phyloP scores from a whole-genome alignment of 331 rosid genomes.

The Acacia pycnantha region DNA sequence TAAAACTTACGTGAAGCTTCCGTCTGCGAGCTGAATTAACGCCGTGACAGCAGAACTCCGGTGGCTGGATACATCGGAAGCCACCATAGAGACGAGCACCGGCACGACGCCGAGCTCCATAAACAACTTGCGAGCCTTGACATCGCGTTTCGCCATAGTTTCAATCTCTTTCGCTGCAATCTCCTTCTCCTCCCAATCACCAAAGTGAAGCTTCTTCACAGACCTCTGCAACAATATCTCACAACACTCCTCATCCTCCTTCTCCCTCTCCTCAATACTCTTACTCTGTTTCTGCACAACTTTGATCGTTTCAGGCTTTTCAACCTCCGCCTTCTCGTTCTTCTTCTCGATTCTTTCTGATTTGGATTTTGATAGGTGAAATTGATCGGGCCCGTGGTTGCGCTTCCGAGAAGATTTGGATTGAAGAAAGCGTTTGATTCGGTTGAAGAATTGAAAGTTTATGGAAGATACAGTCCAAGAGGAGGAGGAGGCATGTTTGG shows the following conservation, averaged over 20 bases:
- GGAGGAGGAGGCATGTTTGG: constrained; percentile 60
- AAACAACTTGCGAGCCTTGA: constrained; percentile 63
- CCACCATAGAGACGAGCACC: constrained; percentile 75
- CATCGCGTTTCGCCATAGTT: constrained; percentile 58
- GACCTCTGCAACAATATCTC: constrained; percentile 54
- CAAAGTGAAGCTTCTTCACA: constrained; percentile 94
- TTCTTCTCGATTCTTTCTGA: neutral
- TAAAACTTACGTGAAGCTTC: constrained; percentile 70
- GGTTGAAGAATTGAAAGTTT: constrained; percentile 68
- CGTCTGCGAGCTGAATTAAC: constrained; percentile 71
- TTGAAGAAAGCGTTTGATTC: constrained; percentile 65
- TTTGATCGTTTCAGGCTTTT: constrained; percentile 4
- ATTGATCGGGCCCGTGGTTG: constrained; percentile 27
- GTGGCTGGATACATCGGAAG: constrained; percentile 38
- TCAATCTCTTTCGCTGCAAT: constrained; percentile 66
- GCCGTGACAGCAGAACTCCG: constrained; percentile 52
- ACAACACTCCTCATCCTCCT: constrained; percentile 21
- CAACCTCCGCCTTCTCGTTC: constrained; percentile 4
- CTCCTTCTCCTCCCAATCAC: constrained; percentile 86
- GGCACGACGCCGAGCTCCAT: constrained; percentile 85
- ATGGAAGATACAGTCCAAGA: constrained; percentile 62
- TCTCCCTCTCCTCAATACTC: constrained; percentile 26
- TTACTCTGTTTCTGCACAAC: constrained; percentile 28
- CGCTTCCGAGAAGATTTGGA: constrained; percentile 65
- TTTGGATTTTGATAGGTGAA: constrained; percentile 18